Conservation (phyloP, 1,139 yeast species). For the Arxiozyma telluris region DNA sequence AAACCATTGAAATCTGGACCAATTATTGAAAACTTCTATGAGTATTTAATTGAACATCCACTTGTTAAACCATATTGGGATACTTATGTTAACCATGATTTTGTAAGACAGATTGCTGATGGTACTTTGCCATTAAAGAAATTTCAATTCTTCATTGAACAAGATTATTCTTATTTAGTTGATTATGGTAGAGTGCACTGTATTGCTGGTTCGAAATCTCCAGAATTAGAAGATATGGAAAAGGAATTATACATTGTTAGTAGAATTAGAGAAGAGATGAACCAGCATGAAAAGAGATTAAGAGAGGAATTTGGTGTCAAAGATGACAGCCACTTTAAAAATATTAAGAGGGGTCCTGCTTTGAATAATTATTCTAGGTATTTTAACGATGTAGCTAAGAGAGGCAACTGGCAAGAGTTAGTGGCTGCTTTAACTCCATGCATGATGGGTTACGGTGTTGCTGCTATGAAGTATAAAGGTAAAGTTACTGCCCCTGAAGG, state of each 20-base stretch:
- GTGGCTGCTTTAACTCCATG: slow-evolving; percentile 69
- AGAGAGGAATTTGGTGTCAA: slow-evolving; percentile 36
- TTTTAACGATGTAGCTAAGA: slow-evolving; percentile 42
- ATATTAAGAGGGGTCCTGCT: slow-evolving; percentile 44
- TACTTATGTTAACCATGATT: slow-evolving; percentile 51
- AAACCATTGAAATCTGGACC: slow-evolving; percentile 19
- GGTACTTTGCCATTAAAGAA: slow-evolving; percentile 41
- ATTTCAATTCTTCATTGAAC: slow-evolving; percentile 53
- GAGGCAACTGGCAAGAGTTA: slow-evolving; percentile 53
- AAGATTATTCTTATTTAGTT: slow-evolving; percentile 60
- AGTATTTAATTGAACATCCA: slow-evolving; percentile 49
- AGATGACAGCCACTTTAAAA: slow-evolving; percentile 33
- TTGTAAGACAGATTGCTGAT: slow-evolving; percentile 44
- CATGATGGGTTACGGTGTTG: slow-evolving; percentile 57
- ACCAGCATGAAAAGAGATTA: slow-evolving; percentile 46
- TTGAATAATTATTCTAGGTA: slow-evolving; percentile 53
- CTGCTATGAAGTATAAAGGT: slow-evolving; percentile 20
- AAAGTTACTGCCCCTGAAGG: slow-evolving; percentile 18
- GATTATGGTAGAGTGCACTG: slow-evolving; percentile 66
- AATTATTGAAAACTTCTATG: slow-evolving; percentile 36
- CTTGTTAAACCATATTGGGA: slow-evolving; percentile 46
- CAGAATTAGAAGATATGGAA: slow-evolving; percentile 42
- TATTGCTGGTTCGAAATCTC: slow-evolving; percentile 53
- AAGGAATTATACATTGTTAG: slow-evolving; percentile 44
- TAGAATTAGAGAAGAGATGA: slow-evolving; percentile 47